Evolutionary conservation across 1,284 basidiomycete species (phyloP).

Genomic region (Sporisorium reilianum): DNA sequence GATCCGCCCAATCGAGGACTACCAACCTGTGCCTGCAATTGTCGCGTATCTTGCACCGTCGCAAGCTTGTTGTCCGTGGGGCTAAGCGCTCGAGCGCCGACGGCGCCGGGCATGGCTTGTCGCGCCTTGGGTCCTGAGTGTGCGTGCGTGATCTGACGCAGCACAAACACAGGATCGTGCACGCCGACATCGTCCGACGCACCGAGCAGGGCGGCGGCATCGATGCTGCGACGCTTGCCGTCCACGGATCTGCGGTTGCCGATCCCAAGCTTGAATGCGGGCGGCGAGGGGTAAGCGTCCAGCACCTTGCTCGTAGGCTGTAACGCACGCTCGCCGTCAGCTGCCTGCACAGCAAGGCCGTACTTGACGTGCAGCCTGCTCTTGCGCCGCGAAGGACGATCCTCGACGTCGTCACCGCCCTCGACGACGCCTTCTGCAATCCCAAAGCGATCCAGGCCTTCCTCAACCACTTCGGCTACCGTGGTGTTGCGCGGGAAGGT

Average conservation of each 20-base stretch:
- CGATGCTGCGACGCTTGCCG: conserved; percentile 86
- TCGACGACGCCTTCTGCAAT: conserved; percentile 95
- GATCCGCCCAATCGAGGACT: conserved; percentile 28
- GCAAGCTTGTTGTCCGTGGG: conserved; percentile 47
- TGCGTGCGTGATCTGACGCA: conserved; percentile 70
- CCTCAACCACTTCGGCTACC: conserved; percentile 94
- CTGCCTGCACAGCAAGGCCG: conserved; percentile 73
- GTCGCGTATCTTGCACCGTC: conserved; percentile 70
- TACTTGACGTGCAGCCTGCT: conserved; percentile 85
- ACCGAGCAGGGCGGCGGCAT: conserved; percentile 77
- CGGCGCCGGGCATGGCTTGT: conserved; percentile 9
- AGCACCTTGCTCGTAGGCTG: conserved; percentile 69
- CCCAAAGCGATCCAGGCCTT: conserved; percentile 89
- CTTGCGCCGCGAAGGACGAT: conserved; percentile 83
- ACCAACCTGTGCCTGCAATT: conserved; percentile 45
- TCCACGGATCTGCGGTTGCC: conserved; percentile 80
- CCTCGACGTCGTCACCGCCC: conserved; percentile 96
- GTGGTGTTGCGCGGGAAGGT: conserved; percentile 89
- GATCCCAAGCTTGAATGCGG: conserved; percentile 73
- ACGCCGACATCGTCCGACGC: conserved; percentile 78
- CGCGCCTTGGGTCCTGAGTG: conserved; percentile 21
- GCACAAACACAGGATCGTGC: conserved; percentile 88
- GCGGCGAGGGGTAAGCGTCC: conserved; percentile 82
- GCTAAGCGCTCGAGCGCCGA: conserved; percentile 41
- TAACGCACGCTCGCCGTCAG: conserved; percentile 52